These are phyloP conservation scores for Brassica nigra DNA, from an alignment of 345 rosid genomes.

Conservation along the genomic window DNA sequence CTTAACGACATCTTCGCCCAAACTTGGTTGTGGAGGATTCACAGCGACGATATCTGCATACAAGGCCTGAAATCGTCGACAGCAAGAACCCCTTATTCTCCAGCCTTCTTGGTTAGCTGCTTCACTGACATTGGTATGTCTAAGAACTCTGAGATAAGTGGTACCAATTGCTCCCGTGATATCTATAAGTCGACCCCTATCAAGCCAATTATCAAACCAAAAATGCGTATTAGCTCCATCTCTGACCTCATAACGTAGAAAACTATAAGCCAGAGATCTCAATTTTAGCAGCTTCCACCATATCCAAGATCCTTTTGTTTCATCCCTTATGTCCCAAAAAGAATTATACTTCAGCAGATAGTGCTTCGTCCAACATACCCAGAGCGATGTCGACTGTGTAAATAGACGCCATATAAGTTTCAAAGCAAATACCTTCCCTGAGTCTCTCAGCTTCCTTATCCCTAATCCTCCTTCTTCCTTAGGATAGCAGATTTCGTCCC, in stretches of 20 bases:
- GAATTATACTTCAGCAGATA: not conserved
- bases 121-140: too few species aligned
- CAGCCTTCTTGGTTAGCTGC: too few species aligned
- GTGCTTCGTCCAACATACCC: not conserved
- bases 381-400: not conserved
- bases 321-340: not conserved
- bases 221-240: too few species aligned
- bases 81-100: too few species aligned
- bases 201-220: too few species aligned
- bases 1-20: too few species aligned
- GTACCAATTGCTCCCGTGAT: too few species aligned
- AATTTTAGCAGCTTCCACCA: not conserved
- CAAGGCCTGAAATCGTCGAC: too few species aligned
- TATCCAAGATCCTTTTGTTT: not conserved
- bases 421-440: not conserved
- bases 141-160: too few species aligned
- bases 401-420: not conserved
- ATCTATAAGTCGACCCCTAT: too few species aligned
- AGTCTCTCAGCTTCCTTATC: not conserved
- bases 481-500: not conserved
- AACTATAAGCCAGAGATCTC: not conserved
- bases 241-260: not conserved
- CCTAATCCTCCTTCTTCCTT: not conserved
- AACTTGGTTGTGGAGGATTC: too few species aligned
- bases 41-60: too few species aligned